A percentile compares a stretch with the other conserved stretches of the same genome.
Evolutionary conservation across 2,329 filamentous ascomycete species (phyloP).

Genomic region (Claviceps citrina): DNA sequence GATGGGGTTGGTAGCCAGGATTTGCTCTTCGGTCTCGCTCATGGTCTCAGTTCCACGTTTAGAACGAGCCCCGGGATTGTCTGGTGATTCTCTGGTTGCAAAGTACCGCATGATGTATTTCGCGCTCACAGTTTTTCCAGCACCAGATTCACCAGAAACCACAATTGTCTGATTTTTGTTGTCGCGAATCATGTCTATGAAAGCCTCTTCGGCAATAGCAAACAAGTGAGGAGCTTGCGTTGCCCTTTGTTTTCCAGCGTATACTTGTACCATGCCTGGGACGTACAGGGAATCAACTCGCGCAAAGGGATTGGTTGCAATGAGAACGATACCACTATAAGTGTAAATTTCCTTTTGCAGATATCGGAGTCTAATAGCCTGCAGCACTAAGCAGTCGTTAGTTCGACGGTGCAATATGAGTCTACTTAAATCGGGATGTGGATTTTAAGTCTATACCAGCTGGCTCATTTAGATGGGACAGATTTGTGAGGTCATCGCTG

Average conservation of each 20-base stretch:
- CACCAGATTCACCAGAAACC: slow-evolving; percentile 97
- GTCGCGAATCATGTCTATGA: slow-evolving; percentile 98
- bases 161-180: slow-evolving; percentile 95
- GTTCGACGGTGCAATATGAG: background rate
- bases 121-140: slow-evolving; percentile 95
- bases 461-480: slow-evolving; percentile 96
- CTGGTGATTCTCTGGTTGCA: slow-evolving; percentile 86
- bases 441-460: slow-evolving; percentile 46
- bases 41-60: slow-evolving; percentile 67
- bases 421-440: no score
- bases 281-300: slow-evolving; percentile 96
- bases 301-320: slow-evolving; percentile 95
- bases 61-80: slow-evolving; percentile 61
- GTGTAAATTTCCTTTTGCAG: slow-evolving; percentile 99
- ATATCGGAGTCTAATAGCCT: slow-evolving; percentile 95
- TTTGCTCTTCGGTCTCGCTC: slow-evolving; percentile 97
- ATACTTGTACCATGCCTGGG: slow-evolving; percentile 98
- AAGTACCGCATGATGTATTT: slow-evolving; percentile 99
- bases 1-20: slow-evolving; percentile 93
- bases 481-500: slow-evolving; percentile 91
- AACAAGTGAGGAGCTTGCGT: slow-evolving; percentile 97
- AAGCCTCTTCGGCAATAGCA: slow-evolving; percentile 96
- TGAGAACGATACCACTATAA: slow-evolving; percentile 95
- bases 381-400: slow-evolving; percentile 49
- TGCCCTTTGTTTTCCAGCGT: slow-evolving; percentile 89